Percentiles rank a stretch among this genome's conserved stretches.
These are phyloP conservation scores for Corchorus capsularis DNA, from an alignment of 345 rosid species.

Conservation along the genomic window DNA sequence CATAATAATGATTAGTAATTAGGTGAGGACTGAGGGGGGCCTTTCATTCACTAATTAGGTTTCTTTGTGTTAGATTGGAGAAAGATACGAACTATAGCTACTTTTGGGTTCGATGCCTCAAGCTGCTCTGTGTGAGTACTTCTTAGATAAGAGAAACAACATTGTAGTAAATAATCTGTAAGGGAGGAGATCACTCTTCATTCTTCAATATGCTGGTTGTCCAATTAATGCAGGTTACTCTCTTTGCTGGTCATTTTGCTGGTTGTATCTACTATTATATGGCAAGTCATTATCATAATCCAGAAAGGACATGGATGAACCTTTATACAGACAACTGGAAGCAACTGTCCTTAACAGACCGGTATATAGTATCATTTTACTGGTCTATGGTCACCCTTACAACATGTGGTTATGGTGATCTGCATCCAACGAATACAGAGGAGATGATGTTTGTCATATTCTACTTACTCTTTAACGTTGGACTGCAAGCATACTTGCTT, in stretches of 20 bases:
- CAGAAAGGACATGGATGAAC: slow-evolving; percentile 62
- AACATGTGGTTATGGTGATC: slow-evolving; percentile 87
- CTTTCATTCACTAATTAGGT: not conserved
- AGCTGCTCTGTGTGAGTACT: slow-evolving; percentile 70
- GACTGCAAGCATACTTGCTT: slow-evolving; percentile 68
- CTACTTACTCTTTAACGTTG: slow-evolving; percentile 77
- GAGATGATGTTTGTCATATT: slow-evolving; percentile 66
- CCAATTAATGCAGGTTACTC: slow-evolving; percentile 55
- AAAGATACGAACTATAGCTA: slow-evolving; percentile 77
- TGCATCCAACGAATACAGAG: slow-evolving; percentile 61
- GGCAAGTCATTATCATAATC: slow-evolving; percentile 50
- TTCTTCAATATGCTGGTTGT: not conserved
- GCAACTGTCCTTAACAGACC: slow-evolving; percentile 28
- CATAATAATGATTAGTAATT: not conserved
- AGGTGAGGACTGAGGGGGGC: not conserved
- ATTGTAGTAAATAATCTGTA: not conserved
- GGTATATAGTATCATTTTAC: slow-evolving; percentile 69
- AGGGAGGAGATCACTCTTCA: not conserved
- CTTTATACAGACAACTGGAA: slow-evolving; percentile 43
- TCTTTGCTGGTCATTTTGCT: slow-evolving; percentile 74
- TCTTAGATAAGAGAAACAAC: not conserved
- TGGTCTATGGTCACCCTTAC: slow-evolving; percentile 88
- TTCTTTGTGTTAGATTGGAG: slow-evolving; percentile 58
- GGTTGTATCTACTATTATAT: slow-evolving; percentile 70
- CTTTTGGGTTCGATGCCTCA: slow-evolving; percentile 62